phyloP scores from a whole-genome alignment of 2,329 filamentous ascomycete species.

The Paraphaeosphaeria minitans region DNA sequence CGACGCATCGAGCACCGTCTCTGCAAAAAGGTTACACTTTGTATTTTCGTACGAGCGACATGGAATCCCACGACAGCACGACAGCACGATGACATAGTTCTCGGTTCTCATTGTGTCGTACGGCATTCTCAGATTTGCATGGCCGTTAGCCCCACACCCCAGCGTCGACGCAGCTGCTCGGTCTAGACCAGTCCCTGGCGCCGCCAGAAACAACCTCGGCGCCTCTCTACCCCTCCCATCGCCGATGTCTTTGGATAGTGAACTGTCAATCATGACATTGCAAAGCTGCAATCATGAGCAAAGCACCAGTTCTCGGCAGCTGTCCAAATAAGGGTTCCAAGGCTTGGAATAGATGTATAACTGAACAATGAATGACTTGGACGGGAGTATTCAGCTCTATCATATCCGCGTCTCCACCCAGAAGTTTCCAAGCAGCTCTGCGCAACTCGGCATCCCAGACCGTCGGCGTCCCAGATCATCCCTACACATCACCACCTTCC shows the following conservation, averaged over 20 bases:
- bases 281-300: background rate
- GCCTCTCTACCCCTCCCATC: background rate
- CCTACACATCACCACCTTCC: background rate
- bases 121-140: too few relatives aligned
- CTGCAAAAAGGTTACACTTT: background rate
- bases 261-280: background rate
- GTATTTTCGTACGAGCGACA: background rate
- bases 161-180: background rate
- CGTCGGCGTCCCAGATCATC: background rate
- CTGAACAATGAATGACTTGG: background rate
- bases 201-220: background rate
- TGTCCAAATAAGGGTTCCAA: background rate
- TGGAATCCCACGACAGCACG: background rate
- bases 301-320: background rate
- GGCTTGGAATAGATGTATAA: background rate
- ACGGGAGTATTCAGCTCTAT: background rate
- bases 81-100: background rate
- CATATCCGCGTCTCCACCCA: background rate
- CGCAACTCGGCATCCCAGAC: background rate
- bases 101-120: background rate
- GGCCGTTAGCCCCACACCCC: background rate
- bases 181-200: background rate
- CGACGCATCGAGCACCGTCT: background rate
- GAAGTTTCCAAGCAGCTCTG: conserved; percentile 4
- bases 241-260: background rate